Base-by-base conservation (phyloP, 345 rosid species). In the Camelina neglecta region DNA sequence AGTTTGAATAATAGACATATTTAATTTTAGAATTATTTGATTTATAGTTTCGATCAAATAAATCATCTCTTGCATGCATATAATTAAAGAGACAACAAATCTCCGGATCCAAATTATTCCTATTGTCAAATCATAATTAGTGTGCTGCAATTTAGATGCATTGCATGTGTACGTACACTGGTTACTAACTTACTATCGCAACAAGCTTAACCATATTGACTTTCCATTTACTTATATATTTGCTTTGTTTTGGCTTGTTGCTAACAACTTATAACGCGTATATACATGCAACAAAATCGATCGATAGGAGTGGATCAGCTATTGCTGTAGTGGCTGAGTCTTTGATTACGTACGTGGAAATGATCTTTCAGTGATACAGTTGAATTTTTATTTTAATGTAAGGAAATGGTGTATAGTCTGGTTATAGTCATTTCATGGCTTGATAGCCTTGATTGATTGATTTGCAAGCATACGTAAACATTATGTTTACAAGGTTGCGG, bases 1-100 rank as follows among this genome's bases (percentile, higher is more conserved):
- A 29, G 8, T 31, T 60, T 62, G 42, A 42, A 51, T 61, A 72
- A 11, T 50, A 5, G 7, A 2, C 50, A 47, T 11, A 42, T 7
- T 49, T 7, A 45, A 45, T 50, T 36, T 38, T 12, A 62, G 7
- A 62, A 18, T 11, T 4, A 50, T 53, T 62, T 29, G 16, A 8
- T 41, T 41, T 8, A 42, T 63, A 2, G 4, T 29, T 41, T 50
- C 60, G 71, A 53, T 29, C 18, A 56, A 69, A 21, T 7, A 56
- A n/a, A 65, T 8, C 15, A 48, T 38, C 11, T 59, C 38, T 41
- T 8, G 55, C 64, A 67, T 66, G 67, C 54, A 68, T 38, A 67
- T 41, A 65, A 55, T 55, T 55, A 21, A 75, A 51, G 57, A 57
- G 79, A 68, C 79, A 75, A 20, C 15, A 75, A 20, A 75, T 75